These are phyloP conservation scores for Mycocentrospora acerina DNA, from an alignment of 2,329 filamentous ascomycete species.

Conservation along the genomic window DNA sequence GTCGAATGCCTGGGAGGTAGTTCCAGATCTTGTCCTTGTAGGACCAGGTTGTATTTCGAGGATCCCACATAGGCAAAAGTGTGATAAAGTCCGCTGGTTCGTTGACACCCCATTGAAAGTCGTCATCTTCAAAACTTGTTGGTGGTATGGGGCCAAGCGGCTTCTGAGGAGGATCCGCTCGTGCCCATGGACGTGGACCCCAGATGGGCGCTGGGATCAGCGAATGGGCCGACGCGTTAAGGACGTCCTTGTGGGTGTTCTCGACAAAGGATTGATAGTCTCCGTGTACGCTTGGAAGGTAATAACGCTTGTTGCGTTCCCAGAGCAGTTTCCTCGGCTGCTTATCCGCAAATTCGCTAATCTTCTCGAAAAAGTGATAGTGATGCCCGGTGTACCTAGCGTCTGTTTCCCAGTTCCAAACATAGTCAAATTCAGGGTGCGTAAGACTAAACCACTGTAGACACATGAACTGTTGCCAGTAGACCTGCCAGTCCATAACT, in stretches of 20 bases:
- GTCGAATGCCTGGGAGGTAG: conserved; percentile 58
- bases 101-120: conserved; percentile 81
- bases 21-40: conserved; percentile 54
- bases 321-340: conserved; percentile 61
- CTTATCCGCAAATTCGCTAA: conserved; percentile 56
- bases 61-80: conserved; percentile 89
- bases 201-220: conserved; percentile 66
- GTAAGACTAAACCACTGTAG: conserved; percentile 75
- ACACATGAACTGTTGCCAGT: conserved; percentile 66
- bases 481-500: conserved; percentile 52
- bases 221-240: conserved; percentile 41
- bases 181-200: conserved; percentile 73
- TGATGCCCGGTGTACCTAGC: conserved; percentile 77
- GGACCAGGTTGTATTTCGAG: conserved; percentile 79
- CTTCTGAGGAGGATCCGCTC: conserved; percentile 62
- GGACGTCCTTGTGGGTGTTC: conserved; percentile 45
- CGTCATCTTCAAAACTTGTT: conserved; percentile 72
- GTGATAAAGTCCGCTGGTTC: conserved; percentile 92
- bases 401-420: conserved; percentile 87
- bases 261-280: conserved; percentile 50
- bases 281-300: conserved; percentile 56
- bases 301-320: conserved; percentile 60
- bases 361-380: conserved; percentile 73
- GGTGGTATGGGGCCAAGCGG: conserved; percentile 76
- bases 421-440: conserved; percentile 75